phyloP scores from a whole-genome alignment of 768 basidiomycete genomes.

The Podaxis sp. region DNA sequence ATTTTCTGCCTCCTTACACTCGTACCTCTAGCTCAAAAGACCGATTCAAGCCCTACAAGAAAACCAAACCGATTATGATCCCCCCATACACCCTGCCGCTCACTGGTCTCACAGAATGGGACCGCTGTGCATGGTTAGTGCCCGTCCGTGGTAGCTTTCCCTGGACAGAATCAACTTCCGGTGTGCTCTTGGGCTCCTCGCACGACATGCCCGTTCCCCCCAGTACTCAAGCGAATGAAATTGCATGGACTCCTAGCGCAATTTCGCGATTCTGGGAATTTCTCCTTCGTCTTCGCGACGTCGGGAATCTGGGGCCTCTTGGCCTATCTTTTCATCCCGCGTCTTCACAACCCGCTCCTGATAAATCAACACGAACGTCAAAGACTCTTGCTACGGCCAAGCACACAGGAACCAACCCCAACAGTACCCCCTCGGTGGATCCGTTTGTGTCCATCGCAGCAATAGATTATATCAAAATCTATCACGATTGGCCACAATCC shows the following conservation, averaged over 20 bases:
- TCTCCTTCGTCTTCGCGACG: constrained; percentile 2
- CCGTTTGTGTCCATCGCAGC: constrained; percentile 22
- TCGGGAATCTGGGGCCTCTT: constrained; percentile 6
- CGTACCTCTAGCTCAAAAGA: neutral
- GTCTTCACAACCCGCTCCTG: neutral
- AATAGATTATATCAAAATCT: constrained; percentile 57
- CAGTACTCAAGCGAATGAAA: neutral
- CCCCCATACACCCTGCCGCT: constrained; percentile 1
- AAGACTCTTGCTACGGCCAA: neutral
- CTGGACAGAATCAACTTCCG: constrained; percentile 7
- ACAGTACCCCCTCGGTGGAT: neutral
- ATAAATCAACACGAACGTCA: neutral
- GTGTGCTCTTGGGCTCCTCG: neutral
- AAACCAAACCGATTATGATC: constrained; percentile 7
- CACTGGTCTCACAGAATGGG: neutral
- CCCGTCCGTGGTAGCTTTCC: constrained; percentile 6
- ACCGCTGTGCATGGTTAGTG: constrained; percentile 11
- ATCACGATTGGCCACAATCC: constrained; percentile 51
- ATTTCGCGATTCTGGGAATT: constrained; percentile 3
- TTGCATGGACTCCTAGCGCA: constrained; percentile 6
- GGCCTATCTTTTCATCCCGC: constrained; percentile 9
- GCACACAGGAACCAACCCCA: neutral
- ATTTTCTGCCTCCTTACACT: neutral
- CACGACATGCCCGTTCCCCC: neutral
- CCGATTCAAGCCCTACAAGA: constrained; percentile 4